phyloP scores from a whole-genome alignment of 768 basidiomycete species.

The Trametes cingulata region DNA sequence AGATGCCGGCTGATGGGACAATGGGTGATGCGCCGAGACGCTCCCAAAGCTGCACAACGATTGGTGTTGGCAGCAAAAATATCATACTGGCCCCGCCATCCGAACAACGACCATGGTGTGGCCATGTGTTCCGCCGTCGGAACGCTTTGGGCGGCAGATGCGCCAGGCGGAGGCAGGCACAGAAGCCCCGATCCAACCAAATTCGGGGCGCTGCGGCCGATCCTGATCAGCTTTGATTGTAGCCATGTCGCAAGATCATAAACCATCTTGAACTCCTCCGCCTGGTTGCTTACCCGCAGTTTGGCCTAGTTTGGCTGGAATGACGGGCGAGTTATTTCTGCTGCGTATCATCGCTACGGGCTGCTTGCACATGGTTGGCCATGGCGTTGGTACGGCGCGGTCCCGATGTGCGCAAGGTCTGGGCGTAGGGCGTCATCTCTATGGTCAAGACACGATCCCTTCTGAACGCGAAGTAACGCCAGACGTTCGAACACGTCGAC shows the following conservation, averaged over 20 bases:
- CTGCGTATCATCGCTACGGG: not conserved
- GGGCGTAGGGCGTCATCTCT: no score
- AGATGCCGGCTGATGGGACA: conserved; percentile 15
- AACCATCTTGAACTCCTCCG: not conserved
- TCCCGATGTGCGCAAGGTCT: no score
- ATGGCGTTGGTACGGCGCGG: no score
- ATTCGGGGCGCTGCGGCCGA: conserved; percentile 1
- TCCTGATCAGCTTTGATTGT: conserved; percentile 15
- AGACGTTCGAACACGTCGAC: no score
- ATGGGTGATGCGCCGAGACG: conserved; percentile 14
- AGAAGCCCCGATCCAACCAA: not conserved
- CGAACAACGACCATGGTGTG: not conserved
- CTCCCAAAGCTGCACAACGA: not conserved
- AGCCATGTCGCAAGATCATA: conserved; percentile 13
- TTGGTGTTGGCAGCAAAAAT: conserved; percentile 3
- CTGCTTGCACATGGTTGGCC: no score
- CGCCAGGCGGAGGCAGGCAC: not conserved
- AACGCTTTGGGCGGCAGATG: not conserved
- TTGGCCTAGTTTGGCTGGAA: not conserved
- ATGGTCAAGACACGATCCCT: no score
- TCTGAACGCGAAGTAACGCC: no score
- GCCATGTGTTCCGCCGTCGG: not conserved
- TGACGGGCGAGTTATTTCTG: not conserved
- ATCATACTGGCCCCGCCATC: not conserved
- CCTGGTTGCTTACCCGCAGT: conserved; percentile 1